phyloP scores from a whole-genome alignment of 2,329 filamentous ascomycete genomes.

The Daldinia sp. region DNA sequence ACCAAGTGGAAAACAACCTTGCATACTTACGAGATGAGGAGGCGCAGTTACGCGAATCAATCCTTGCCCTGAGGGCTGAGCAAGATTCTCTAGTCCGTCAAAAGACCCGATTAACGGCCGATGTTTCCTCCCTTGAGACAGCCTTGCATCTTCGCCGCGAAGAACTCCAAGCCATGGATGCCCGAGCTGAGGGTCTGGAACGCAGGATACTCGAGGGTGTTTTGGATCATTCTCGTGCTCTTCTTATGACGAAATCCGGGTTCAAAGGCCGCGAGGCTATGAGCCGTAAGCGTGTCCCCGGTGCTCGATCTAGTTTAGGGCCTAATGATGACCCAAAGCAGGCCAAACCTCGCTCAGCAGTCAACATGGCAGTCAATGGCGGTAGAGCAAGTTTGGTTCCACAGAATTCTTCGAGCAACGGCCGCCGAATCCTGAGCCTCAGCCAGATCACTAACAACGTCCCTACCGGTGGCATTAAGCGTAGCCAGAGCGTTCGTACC shows the following conservation, averaged over 20 bases:
- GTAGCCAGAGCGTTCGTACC: slow-evolving; percentile 82
- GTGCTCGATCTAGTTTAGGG: slow-evolving; percentile 56
- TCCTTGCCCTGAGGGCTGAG: slow-evolving; percentile 72
- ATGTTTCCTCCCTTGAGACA: slow-evolving; percentile 91
- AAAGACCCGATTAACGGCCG: slow-evolving; percentile 83
- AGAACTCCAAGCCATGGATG: slow-evolving; percentile 91
- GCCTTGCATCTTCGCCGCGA: slow-evolving; percentile 89
- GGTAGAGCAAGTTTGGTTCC: slow-evolving; percentile 60
- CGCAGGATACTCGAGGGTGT: slow-evolving; percentile 94
- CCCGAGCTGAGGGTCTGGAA: slow-evolving; percentile 87
- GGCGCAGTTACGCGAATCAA: slow-evolving; percentile 64
- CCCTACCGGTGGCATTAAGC: slow-evolving; percentile 73
- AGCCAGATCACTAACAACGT: slow-evolving; percentile 88
- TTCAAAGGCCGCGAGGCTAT: slow-evolving; percentile 66
- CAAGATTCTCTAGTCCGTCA: slow-evolving; percentile 81
- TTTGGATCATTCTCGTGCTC: slow-evolving; percentile 92
- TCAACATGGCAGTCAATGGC: slow-evolving; percentile 67
- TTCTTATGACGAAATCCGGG: slow-evolving; percentile 79
- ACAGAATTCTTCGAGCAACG: slow-evolving; percentile 64
- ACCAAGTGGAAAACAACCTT: slow-evolving; percentile 70
- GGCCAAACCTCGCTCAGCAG: slow-evolving; percentile 53
- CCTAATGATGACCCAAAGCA: slow-evolving; percentile 47
- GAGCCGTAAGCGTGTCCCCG: slow-evolving; percentile 67
- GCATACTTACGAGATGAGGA: slow-evolving; percentile 65
- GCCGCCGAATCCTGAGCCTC: slow-evolving; percentile 86